phyloP scores from a whole-genome alignment of 768 basidiomycete genomes.

The Tylopilus sp. region DNA sequence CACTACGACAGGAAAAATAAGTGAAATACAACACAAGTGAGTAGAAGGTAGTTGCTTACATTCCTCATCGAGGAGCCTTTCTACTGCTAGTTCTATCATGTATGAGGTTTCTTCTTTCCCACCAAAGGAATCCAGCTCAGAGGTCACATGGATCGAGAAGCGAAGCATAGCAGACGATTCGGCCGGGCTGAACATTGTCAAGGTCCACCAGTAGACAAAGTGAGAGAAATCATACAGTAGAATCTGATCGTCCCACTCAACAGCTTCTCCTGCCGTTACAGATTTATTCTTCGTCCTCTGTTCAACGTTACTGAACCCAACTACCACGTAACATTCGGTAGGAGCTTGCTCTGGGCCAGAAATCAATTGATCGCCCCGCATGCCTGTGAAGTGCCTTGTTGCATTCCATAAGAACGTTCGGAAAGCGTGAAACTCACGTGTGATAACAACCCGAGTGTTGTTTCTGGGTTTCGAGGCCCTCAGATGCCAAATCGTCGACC shows the following conservation, averaged over 20 bases:
- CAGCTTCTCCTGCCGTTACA: neutral
- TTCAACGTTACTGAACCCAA: neutral
- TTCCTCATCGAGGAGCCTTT: neutral
- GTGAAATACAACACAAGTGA: neutral
- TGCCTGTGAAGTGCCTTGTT: no score
- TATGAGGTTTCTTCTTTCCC: neutral
- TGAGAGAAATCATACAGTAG: neutral
- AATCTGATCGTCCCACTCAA: neutral
- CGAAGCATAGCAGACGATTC: neutral
- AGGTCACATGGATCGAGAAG: neutral
- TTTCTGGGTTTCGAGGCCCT: no score
- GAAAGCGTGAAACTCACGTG: no score
- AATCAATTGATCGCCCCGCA: no score
- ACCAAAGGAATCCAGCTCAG: neutral
- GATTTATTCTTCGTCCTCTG: neutral
- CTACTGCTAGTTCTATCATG: neutral
- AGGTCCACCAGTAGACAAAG: neutral
- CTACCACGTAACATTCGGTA: no score
- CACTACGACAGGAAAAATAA: neutral
- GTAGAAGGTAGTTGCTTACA: neutral
- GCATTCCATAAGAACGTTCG: no score
- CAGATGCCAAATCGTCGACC: no score
- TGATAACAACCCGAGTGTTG: no score
- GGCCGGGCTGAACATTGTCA: neutral
- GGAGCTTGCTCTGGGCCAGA: no score